These are phyloP conservation scores for Candida maesae DNA, from an alignment of 805 yeast species.

Conservation along the genomic window DNA sequence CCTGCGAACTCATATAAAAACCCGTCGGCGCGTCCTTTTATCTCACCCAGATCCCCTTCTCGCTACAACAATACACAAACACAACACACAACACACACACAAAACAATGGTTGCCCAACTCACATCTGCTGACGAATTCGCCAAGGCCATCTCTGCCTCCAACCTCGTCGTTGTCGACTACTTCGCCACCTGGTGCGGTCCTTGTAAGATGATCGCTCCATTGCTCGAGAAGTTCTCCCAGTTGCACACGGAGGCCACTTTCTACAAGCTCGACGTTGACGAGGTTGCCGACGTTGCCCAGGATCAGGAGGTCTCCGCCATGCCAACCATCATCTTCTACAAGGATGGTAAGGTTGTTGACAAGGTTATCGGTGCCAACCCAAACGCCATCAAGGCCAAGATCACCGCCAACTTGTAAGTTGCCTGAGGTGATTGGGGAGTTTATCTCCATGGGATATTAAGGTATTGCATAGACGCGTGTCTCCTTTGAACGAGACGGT, in stretches of 20 bases:
- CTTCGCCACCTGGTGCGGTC: constrained; percentile 98
- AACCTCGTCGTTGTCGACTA: constrained; percentile 91
- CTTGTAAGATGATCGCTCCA: constrained; percentile 97
- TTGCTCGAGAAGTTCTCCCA: constrained; percentile 75
- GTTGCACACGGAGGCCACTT: constrained; percentile 55
- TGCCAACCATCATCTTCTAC: constrained; percentile 72
- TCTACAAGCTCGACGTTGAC: constrained; percentile 92
- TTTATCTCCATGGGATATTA: not conserved
- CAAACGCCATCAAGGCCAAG: constrained; percentile 73
- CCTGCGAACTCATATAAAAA: not conserved
- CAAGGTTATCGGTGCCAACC: constrained; percentile 87
- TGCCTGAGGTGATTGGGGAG: not conserved
- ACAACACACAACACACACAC: constrained; percentile 13
- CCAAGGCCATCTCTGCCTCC: constrained; percentile 53
- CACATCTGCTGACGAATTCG: constrained; percentile 55
- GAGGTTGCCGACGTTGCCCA: constrained; percentile 73
- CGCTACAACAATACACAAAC: not conserved
- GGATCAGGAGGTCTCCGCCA: constrained; percentile 53
- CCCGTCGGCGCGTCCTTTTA: not conserved
- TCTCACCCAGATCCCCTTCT: not conserved
- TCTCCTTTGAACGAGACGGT: not conserved
- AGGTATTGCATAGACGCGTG: not conserved
- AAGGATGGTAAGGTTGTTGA: constrained; percentile 77
- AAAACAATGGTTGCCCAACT: constrained; percentile 51
- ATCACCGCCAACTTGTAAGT: constrained; percentile 47